Conservation (phyloP, 1,284 basidiomycete species). For the Irpex sp. region DNA sequence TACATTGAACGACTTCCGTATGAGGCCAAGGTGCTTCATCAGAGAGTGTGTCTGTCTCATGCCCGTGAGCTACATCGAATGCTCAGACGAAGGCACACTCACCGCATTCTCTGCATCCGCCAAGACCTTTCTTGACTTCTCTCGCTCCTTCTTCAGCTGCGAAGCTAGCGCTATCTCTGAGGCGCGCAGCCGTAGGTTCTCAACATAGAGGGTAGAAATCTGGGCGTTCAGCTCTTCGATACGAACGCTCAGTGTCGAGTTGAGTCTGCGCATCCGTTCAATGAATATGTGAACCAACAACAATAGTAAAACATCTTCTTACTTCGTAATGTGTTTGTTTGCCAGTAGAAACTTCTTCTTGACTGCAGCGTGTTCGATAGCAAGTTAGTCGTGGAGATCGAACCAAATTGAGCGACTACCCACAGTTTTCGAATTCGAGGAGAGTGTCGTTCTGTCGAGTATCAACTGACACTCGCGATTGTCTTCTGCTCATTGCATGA, state of each 20-base stretch:
- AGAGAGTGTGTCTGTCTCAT: slow-evolving; percentile 51
- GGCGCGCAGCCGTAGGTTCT: slow-evolving; percentile 75
- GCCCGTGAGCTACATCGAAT: slow-evolving; percentile 4
- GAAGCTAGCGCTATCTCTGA: slow-evolving; percentile 72
- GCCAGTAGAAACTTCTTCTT: slow-evolving; percentile 87
- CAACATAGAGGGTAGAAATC: slow-evolving; percentile 72
- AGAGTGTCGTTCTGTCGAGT: slow-evolving; percentile 72
- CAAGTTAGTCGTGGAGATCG: slow-evolving; percentile 13
- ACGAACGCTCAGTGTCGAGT: slow-evolving; percentile 75
- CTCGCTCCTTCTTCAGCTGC: slow-evolving; percentile 74
- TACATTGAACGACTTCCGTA: slow-evolving; percentile 58
- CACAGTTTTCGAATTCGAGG: slow-evolving; percentile 79
- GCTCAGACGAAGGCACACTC: slow-evolving; percentile 12
- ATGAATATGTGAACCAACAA: not conserved
- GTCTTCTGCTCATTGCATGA: slow-evolving; percentile 69
- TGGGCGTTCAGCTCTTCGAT: slow-evolving; percentile 81
- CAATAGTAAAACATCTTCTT: slow-evolving; percentile 11
- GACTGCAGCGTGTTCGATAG: slow-evolving; percentile 42
- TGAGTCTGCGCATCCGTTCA: slow-evolving; percentile 48
- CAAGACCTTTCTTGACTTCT: slow-evolving; percentile 67
- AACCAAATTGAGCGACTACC: slow-evolving; percentile 28
- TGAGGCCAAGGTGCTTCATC: slow-evolving; percentile 59
- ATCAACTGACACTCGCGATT: slow-evolving; percentile 67
- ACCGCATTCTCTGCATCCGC: slow-evolving; percentile 72
- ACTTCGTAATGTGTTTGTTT: slow-evolving; percentile 89